These are phyloP conservation scores for Talaromyces sp. DNA, from an alignment of 2,329 filamentous ascomycete genomes.

Conservation along the genomic window DNA sequence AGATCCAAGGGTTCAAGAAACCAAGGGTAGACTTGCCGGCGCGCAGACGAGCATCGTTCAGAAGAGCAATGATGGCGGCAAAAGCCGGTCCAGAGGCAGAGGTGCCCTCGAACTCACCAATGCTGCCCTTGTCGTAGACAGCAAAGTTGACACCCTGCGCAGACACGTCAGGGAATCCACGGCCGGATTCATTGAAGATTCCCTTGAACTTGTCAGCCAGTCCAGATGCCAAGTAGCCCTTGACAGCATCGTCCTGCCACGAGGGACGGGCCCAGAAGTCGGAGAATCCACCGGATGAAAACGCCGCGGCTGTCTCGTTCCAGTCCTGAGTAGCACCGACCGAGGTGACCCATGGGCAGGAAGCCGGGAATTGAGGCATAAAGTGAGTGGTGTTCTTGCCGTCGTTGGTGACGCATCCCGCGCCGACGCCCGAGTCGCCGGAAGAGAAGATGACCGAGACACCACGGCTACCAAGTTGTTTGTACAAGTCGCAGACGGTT, in stretches of 20 bases:
- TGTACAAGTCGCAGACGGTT: slow-evolving; percentile 42
- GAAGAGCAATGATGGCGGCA: slow-evolving; percentile 25
- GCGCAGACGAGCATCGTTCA: slow-evolving; percentile 54
- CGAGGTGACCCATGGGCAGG: slow-evolving; percentile 50
- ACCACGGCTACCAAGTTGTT: slow-evolving; percentile 46
- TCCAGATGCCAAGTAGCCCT: slow-evolving; percentile 35
- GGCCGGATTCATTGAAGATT: slow-evolving; percentile 42
- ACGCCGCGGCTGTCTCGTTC: slow-evolving; percentile 22
- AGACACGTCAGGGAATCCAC: slow-evolving; percentile 49
- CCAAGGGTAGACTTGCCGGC: slow-evolving; percentile 47
- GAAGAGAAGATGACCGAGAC: slow-evolving; percentile 28
- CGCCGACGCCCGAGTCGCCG: slow-evolving; percentile 28
- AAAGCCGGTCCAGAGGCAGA: slow-evolving; percentile 26
- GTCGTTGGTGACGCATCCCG: slow-evolving; percentile 33
- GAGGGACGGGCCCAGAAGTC: slow-evolving; percentile 41
- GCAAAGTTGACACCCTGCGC: slow-evolving; percentile 37
- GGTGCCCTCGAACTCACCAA: slow-evolving; percentile 22
- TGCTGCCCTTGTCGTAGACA: slow-evolving; percentile 16
- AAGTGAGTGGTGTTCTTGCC: slow-evolving; percentile 42
- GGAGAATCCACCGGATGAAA: slow-evolving; percentile 43
- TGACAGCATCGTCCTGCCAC: slow-evolving; percentile 40
- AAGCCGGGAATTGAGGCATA: slow-evolving; percentile 46
- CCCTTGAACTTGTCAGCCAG: slow-evolving; percentile 32
- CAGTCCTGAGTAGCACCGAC: slow-evolving; percentile 38
- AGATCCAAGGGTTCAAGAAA: slow-evolving; percentile 49